Conservation (phyloP, 2,329 filamentous ascomycete species). For the Talaromyces funiculosus region DNA sequence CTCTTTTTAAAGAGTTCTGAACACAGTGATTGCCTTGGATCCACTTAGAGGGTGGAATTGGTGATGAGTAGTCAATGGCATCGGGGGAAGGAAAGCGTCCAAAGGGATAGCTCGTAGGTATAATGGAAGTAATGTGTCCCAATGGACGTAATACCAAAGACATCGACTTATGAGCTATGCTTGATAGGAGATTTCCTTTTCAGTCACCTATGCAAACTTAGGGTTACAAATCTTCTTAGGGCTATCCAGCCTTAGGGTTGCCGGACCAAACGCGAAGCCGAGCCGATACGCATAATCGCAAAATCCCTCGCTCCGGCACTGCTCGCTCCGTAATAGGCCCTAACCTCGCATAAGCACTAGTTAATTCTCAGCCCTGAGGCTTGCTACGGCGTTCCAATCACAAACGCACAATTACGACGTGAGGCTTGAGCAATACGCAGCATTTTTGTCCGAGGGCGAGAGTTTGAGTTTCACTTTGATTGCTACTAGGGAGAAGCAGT, state of each 20-base stretch:
- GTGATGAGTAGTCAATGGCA: too few species aligned
- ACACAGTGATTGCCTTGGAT: too few species aligned
- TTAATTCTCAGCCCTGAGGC: neutral
- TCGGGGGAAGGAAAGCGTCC: too few species aligned
- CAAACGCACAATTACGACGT: neutral
- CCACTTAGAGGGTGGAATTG: too few species aligned
- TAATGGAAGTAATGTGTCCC: too few species aligned
- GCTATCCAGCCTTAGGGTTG: neutral
- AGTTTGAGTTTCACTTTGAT: neutral
- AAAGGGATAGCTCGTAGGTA: too few species aligned
- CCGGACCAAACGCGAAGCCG: too few species aligned
- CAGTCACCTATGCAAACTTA: neutral
- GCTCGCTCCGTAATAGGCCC: neutral
- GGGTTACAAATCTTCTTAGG: neutral
- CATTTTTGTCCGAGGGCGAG: neutral
- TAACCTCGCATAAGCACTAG: neutral
- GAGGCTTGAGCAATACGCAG: neutral
- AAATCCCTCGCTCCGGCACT: neutral
- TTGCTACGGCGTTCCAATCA: neutral
- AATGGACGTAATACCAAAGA: too few species aligned
- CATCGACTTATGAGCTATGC: neutral
- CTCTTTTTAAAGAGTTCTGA: too few species aligned
- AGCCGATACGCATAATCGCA: neutral
- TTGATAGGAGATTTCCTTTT: neutral
- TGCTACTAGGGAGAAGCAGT: neutral